A percentile compares a stretch with the other conserved stretches of the same genome.
Evolutionary conservation across 129 eudicot species (phyloP).

Genomic region (Scalesia atractyloides): DNA sequence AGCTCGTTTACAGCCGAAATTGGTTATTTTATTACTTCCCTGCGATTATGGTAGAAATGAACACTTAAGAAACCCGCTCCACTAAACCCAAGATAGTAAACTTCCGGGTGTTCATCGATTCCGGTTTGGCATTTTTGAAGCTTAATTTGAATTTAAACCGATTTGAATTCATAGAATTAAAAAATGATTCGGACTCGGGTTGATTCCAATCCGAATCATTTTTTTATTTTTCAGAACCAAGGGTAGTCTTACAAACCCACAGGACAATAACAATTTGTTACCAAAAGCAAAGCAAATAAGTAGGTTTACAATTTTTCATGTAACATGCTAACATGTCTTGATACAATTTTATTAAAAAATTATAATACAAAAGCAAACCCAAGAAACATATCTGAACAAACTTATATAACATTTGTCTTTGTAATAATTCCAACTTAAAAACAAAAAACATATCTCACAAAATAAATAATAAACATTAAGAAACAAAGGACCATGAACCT

Average conservation of each 20-base stretch:
- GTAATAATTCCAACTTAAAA: conserved; percentile 5
- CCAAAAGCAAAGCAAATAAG: conserved; percentile 22
- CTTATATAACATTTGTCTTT: conserved; percentile 16
- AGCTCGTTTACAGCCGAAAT: not conserved
- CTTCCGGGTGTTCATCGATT: too few relatives aligned
- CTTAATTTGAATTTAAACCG: too few relatives aligned
- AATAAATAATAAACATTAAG: conserved; percentile 33
- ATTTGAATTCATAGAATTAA: too few relatives aligned
- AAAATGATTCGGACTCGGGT: too few relatives aligned
- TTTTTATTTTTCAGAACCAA: not conserved
- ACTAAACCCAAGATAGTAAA: too few relatives aligned
- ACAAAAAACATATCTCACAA: conserved; percentile 33
- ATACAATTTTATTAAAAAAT: conserved; percentile 26
- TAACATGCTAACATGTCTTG: conserved; percentile 19
- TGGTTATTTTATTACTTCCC: not conserved
- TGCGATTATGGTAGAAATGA: not conserved
- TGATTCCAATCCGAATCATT: too few relatives aligned
- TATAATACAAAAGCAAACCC: conserved; percentile 34
- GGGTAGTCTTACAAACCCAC: not conserved
- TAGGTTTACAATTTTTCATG: conserved; percentile 24
- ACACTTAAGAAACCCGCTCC: not conserved
- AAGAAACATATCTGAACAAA: conserved; percentile 29
- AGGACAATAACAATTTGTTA: not conserved
- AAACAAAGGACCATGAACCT: conserved; percentile 37
- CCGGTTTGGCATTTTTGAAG: too few relatives aligned